Conservation (phyloP, 2,329 filamentous ascomycete species). For the Tolypocladium ophioglossoides region DNA sequence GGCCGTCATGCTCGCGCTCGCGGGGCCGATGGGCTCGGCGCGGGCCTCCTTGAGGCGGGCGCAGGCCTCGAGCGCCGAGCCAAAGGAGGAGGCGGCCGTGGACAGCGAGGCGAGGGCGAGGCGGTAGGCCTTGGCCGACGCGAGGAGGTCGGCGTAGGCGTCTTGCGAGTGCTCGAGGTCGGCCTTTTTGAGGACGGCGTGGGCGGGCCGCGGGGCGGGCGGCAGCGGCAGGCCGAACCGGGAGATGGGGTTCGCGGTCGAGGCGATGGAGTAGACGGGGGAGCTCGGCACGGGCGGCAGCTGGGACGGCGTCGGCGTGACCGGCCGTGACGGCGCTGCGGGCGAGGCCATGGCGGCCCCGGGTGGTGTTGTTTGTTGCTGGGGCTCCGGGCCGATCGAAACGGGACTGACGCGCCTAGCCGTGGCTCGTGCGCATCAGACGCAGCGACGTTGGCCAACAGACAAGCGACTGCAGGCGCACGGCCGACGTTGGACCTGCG, state of each 20-base stretch:
- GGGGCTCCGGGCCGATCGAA: too few relatives aligned
- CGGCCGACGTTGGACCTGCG: not conserved
- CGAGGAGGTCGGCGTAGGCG: conserved; percentile 51
- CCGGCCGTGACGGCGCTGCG: conserved; percentile 20
- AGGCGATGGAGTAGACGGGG: conserved; percentile 53
- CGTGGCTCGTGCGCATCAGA: not conserved
- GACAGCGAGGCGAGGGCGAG: conserved; percentile 50
- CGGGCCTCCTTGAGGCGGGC: conserved; percentile 58
- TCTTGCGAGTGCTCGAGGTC: conserved; percentile 53
- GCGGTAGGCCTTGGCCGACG: conserved; percentile 54
- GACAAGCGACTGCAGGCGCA: not conserved
- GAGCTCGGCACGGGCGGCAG: conserved; percentile 51
- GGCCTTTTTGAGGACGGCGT: conserved; percentile 50
- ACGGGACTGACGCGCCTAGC: not conserved
- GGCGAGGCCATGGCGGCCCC: conserved; percentile 19
- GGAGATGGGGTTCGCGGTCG: conserved; percentile 49
- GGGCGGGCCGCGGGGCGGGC: conserved; percentile 45
- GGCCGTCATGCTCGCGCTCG: conserved; percentile 29
- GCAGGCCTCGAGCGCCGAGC: conserved; percentile 54
- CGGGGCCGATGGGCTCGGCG: conserved; percentile 41
- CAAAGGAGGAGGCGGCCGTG: conserved; percentile 51
- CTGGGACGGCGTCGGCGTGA: conserved; percentile 43
- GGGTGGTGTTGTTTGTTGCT: not conserved
- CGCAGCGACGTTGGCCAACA: too few relatives aligned
- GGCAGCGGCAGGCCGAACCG: conserved; percentile 49